Conservation (phyloP, 1,284 basidiomycete species). For the Fomitopsis betulina region DNA sequence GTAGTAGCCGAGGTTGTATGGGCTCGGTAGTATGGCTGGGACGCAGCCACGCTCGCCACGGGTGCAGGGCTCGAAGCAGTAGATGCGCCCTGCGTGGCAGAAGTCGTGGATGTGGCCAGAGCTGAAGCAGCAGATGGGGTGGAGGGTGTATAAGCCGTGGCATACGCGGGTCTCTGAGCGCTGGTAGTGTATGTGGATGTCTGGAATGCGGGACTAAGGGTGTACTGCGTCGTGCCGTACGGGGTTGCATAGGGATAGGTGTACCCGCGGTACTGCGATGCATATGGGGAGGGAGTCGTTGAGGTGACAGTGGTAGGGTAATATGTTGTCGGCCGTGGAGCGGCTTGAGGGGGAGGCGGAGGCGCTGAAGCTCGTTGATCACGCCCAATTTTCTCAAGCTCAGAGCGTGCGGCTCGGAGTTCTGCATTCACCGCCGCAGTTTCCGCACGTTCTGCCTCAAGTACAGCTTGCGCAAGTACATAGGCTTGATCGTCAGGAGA, state of each 20-base stretch:
- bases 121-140: constrained; percentile 21
- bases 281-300: constrained; percentile 24
- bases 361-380: constrained; percentile 45
- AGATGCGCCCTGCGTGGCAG: neutral
- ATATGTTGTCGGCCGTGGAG: constrained; percentile 14
- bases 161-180: constrained; percentile 9
- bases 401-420: constrained; percentile 53
- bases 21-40: constrained; percentile 16
- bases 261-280: constrained; percentile 34
- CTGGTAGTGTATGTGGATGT: constrained; percentile 9
- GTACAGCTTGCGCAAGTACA: constrained; percentile 51
- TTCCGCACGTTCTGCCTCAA: constrained; percentile 64
- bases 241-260: constrained; percentile 33
- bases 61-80: neutral
- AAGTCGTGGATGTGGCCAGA: constrained; percentile 17
- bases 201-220: constrained; percentile 20
- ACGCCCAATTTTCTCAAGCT: constrained; percentile 62
- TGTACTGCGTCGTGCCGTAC: constrained; percentile 22
- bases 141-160: constrained; percentile 21
- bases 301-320: constrained; percentile 16
- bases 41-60: constrained; percentile 8
- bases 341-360: constrained; percentile 4
- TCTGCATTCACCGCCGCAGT: constrained; percentile 51
- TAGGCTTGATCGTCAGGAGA: constrained; percentile 60
- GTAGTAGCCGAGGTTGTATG: constrained; percentile 27